Evolutionary conservation across 352 stramenopile species (phyloP).

Genomic region (Aphanomyces stellatus): DNA sequence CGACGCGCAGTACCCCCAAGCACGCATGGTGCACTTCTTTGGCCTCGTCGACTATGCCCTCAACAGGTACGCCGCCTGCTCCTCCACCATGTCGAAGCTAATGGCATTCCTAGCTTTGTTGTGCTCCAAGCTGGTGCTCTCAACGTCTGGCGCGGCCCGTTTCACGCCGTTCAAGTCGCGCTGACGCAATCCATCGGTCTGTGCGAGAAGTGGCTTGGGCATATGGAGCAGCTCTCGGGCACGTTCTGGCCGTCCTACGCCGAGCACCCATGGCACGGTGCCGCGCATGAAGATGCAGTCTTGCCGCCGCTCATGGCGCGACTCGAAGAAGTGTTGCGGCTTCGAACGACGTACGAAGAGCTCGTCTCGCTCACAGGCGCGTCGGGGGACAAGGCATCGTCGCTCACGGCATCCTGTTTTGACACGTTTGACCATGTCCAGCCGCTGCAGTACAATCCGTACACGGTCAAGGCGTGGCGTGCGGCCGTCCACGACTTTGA

Average conservation of each 20-base stretch:
- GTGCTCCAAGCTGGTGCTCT: conserved; percentile 35
- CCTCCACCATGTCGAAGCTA: no score
- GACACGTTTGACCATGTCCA: conserved; percentile 51
- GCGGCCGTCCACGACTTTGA: conserved; percentile 72
- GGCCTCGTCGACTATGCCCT: conserved; percentile 70
- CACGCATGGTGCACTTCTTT: conserved; percentile 82
- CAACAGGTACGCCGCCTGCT: conserved; percentile 31
- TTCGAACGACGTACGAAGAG: conserved; percentile 85
- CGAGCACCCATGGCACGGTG: conserved; percentile 72
- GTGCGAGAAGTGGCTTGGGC: conserved; percentile 75
- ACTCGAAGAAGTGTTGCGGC: conserved; percentile 67
- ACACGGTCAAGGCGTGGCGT: conserved; percentile 82
- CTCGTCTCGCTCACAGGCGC: conserved; percentile 67
- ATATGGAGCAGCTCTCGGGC: conserved; percentile 65
- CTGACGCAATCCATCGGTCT: conserved; percentile 54
- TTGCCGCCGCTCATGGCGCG: conserved; percentile 45
- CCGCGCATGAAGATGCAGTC: conserved; percentile 30
- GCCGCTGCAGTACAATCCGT: conserved; percentile 85
- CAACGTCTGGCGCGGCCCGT: conserved; percentile 59
- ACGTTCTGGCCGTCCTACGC: conserved; percentile 70
- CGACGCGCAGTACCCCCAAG: conserved; percentile 70
- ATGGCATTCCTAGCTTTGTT: conserved; percentile 33
- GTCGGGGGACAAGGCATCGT: conserved; percentile 27
- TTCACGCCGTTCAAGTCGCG: conserved; percentile 48
- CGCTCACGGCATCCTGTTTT: conserved; percentile 51